A percentile compares a stretch with the other conserved stretches of the same genome.
Conservation (phyloP, 2,329 filamentous ascomycete genomes). For the Coniochaeta hoffmannii region DNA sequence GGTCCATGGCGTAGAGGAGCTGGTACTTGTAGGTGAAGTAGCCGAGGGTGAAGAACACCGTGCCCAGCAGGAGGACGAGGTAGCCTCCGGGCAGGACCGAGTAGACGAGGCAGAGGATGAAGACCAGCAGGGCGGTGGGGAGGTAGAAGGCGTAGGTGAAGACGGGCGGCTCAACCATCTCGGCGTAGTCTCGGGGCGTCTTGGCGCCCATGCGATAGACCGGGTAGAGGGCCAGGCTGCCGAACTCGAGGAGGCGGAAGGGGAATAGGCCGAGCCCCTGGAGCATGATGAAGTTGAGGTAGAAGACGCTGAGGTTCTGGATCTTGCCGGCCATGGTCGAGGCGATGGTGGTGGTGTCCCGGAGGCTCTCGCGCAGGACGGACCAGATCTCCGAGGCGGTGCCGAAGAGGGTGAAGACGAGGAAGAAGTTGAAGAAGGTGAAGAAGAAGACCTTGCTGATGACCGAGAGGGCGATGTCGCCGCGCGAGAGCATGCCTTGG, state of each 20-base stretch:
- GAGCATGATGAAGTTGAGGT: slow-evolving; percentile 87
- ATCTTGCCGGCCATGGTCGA: slow-evolving; percentile 69
- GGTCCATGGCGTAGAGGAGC: slow-evolving; percentile 95
- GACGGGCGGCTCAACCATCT: slow-evolving; percentile 71
- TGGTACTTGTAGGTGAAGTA: slow-evolving; percentile 96
- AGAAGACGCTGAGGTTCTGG: slow-evolving; percentile 70
- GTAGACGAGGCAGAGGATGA: slow-evolving; percentile 94
- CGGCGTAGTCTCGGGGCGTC: slow-evolving; percentile 82
- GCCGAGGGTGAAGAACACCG: slow-evolving; percentile 76
- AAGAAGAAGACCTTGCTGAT: slow-evolving; percentile 99
- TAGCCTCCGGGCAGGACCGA: slow-evolving; percentile 76
- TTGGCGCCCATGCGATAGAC: slow-evolving; percentile 70
- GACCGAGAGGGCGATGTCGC: slow-evolving; percentile 87
- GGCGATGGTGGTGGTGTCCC: slow-evolving; percentile 73
- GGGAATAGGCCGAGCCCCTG: slow-evolving; percentile 92
- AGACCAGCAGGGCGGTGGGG: slow-evolving; percentile 83
- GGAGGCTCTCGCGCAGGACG: slow-evolving; percentile 65
- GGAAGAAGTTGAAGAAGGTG: slow-evolving; percentile 97
- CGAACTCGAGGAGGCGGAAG: slow-evolving; percentile 84
- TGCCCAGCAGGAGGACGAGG: slow-evolving; percentile 72
- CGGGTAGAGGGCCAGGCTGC: slow-evolving; percentile 76
- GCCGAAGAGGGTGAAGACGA: slow-evolving; percentile 84
- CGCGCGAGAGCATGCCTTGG: slow-evolving; percentile 92
- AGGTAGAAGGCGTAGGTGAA: slow-evolving; percentile 97
- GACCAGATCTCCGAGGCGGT: slow-evolving; percentile 71